Percentiles rank a stretch among this genome's conserved stretches.
phyloP scores from a whole-genome alignment of 352 stramenopile genomes.

The Aphanomyces cochlioides region DNA sequence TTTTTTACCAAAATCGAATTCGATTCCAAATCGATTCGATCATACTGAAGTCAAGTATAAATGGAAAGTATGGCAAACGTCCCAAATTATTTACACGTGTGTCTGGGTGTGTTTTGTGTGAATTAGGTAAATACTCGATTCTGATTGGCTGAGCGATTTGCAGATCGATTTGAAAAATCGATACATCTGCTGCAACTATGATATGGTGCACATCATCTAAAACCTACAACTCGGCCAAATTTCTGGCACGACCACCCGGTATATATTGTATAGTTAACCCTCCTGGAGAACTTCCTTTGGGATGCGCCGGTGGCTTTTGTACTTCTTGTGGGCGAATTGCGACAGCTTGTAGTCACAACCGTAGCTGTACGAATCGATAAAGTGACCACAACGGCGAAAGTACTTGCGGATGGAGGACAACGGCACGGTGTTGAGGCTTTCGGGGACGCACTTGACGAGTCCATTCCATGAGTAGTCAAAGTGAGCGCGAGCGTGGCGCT shows the following conservation, averaged over 20 bases:
- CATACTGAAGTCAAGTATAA: too few relatives aligned
- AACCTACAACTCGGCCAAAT: conserved; percentile 8
- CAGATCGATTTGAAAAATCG: too few relatives aligned
- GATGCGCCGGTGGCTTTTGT: conserved; percentile 14
- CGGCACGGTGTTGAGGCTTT: background rate
- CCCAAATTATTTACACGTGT: too few relatives aligned
- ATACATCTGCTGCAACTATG: too few relatives aligned
- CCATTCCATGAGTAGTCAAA: conserved; percentile 12
- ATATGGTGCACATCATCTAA: conserved; percentile 23
- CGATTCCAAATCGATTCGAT: too few relatives aligned
- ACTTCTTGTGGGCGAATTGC: conserved; percentile 7
- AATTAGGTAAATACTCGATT: too few relatives aligned
- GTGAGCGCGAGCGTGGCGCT: conserved; percentile 9
- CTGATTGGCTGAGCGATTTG: too few relatives aligned
- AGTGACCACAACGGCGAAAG: conserved; percentile 16
- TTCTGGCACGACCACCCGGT: too few relatives aligned
- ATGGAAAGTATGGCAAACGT: too few relatives aligned
- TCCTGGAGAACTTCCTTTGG: conserved; percentile 4
- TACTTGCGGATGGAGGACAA: conserved; percentile 12
- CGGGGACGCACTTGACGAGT: background rate
- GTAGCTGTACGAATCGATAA: background rate
- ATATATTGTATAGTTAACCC: too few relatives aligned
- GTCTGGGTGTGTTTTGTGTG: too few relatives aligned
- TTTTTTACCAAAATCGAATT: too few relatives aligned
- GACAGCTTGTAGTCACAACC: conserved; percentile 10